Evolutionary conservation across 2,329 filamentous ascomycete genomes (phyloP).

Genomic region (Chrysosporium keratinophilum): DNA sequence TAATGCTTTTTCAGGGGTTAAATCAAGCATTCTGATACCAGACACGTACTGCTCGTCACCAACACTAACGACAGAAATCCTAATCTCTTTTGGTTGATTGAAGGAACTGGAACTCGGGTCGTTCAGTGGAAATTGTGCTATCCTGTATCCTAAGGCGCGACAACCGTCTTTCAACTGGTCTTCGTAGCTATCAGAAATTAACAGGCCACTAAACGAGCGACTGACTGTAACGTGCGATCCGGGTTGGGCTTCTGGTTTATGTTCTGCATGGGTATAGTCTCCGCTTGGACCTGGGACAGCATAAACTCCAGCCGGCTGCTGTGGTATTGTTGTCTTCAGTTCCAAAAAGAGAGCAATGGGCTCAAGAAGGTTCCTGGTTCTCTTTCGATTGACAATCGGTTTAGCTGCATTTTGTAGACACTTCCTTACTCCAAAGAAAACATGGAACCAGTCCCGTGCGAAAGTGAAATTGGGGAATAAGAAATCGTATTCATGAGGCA

Average conservation of each 20-base stretch:
- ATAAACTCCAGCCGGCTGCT: background rate
- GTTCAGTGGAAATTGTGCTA: background rate
- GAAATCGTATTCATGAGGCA: conserved; percentile 4
- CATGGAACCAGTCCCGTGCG: conserved; percentile 7
- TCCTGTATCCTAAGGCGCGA: background rate
- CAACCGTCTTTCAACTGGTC: background rate
- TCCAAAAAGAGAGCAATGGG: conserved; percentile 1
- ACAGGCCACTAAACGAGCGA: background rate
- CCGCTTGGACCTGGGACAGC: background rate
- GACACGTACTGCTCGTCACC: conserved; percentile 1
- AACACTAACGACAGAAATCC: background rate
- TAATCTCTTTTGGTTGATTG: background rate
- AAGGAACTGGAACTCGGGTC: background rate
- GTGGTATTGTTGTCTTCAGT: background rate
- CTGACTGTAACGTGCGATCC: background rate
- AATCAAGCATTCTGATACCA: background rate
- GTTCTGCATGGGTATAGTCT: background rate
- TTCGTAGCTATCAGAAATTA: background rate
- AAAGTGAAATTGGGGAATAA: background rate
- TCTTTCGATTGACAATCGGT: conserved; percentile 3
- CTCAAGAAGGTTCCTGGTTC: conserved; percentile 4
- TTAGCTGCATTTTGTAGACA: background rate
- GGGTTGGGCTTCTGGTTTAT: background rate
- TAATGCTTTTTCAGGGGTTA: background rate
- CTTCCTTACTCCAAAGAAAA: background rate